phyloP scores from a whole-genome alignment of 2,329 filamentous ascomycete genomes.

The Cladosporium austrohemisphaericum region DNA sequence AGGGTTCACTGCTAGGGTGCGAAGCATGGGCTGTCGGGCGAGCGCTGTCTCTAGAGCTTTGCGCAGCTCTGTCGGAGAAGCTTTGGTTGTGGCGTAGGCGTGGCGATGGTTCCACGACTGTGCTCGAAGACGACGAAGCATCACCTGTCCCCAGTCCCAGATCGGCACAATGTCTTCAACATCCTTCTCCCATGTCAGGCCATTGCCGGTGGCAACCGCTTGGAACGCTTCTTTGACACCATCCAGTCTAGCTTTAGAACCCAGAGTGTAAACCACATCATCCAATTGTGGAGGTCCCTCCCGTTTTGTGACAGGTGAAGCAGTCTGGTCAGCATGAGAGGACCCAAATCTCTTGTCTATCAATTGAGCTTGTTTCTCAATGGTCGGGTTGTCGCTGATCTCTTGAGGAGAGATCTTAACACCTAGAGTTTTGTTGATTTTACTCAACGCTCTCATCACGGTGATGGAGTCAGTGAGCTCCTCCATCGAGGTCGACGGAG shows the following conservation, averaged over 20 bases:
- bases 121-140: conserved; percentile 7
- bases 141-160: conserved; percentile 14
- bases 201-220: background rate
- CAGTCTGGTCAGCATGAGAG: no score
- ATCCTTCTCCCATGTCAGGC: conserved; percentile 14
- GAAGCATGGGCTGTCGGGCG: no score
- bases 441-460: conserved; percentile 11
- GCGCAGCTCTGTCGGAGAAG: no score
- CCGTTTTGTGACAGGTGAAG: background rate
- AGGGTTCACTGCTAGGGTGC: no score
- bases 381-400: no score
- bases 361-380: no score
- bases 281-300: background rate
- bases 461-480: conserved; percentile 14
- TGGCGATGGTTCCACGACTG: conserved; percentile 18
- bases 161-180: conserved; percentile 16
- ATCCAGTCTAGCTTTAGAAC: background rate
- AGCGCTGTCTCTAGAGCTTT: no score
- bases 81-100: no score
- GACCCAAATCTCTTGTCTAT: no score
- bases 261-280: background rate
- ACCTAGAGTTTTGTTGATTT: background rate
- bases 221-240: conserved; percentile 4
- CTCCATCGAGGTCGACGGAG: background rate
- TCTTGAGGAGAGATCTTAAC: background rate